phyloP scores from a whole-genome alignment of 2,329 filamentous ascomycete genomes.

The Stachybotrys echinatus region DNA sequence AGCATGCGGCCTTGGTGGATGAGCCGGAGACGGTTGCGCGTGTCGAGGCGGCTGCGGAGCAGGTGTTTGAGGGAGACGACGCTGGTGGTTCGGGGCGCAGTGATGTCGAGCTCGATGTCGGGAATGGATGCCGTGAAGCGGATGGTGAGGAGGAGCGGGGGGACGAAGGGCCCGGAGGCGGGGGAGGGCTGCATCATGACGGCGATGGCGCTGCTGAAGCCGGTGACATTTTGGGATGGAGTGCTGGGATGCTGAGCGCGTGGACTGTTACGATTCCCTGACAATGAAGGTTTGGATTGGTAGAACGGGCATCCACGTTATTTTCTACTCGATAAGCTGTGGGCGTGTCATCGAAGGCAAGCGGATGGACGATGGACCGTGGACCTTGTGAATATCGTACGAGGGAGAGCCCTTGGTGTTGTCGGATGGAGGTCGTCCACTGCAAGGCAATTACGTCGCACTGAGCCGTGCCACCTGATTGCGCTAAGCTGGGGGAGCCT shows the following conservation, averaged over 20 bases:
- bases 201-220: background rate
- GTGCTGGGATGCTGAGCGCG: background rate
- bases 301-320: too few relatives aligned
- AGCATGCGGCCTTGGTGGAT: constrained; percentile 88
- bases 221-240: background rate
- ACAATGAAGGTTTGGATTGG: background rate
- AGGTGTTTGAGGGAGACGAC: constrained; percentile 75
- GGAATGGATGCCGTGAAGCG: constrained; percentile 84
- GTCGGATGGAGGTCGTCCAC: too few relatives aligned
- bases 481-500: too few relatives aligned
- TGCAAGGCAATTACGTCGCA: too few relatives aligned
- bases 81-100: constrained; percentile 62
- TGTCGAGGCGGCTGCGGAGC: constrained; percentile 68
- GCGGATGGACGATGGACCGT: too few relatives aligned
- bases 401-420: too few relatives aligned
- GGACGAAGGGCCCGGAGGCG: constrained; percentile 13
- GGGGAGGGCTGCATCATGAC: constrained; percentile 10
- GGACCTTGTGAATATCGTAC: too few relatives aligned
- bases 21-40: constrained; percentile 71
- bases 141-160: constrained; percentile 70
- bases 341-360: too few relatives aligned
- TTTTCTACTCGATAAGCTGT: too few relatives aligned
- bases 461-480: too few relatives aligned
- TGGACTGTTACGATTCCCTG: background rate
- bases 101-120: constrained; percentile 75